These are phyloP conservation scores for Aplosporella prunicola DNA, from an alignment of 2,329 filamentous ascomycete genomes.

Conservation along the genomic window DNA sequence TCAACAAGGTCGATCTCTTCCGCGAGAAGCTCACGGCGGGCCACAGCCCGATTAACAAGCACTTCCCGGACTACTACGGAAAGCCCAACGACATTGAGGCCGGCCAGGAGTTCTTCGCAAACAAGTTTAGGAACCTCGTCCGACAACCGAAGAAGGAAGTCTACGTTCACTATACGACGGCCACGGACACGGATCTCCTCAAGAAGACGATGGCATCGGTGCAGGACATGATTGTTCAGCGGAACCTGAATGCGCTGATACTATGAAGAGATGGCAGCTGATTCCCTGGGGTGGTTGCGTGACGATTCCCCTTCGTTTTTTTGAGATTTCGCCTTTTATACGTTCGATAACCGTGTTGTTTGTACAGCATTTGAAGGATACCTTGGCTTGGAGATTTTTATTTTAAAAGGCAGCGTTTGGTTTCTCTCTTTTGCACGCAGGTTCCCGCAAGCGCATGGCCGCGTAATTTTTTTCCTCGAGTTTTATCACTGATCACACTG, in stretches of 20 bases:
- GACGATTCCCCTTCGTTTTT: background rate
- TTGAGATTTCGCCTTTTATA: background rate
- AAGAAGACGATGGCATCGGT: conserved; percentile 46
- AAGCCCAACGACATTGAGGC: conserved; percentile 37
- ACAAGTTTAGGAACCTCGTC: conserved; percentile 43
- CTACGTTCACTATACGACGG: conserved; percentile 45
- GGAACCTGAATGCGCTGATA: conserved; percentile 42
- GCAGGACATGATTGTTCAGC: conserved; percentile 46
- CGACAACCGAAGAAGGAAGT: conserved; percentile 42
- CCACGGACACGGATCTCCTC: conserved; percentile 47
- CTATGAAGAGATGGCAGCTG: conserved; percentile 13
- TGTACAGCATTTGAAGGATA: conserved; percentile 12
- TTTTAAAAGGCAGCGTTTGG: no score
- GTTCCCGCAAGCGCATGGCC: conserved; percentile 7
- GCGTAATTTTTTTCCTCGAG: conserved; percentile 9
- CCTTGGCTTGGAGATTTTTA: conserved; percentile 11
- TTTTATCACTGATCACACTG: no score
- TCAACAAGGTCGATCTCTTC: conserved; percentile 47
- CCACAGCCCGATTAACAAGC: conserved; percentile 37
- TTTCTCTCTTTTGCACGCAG: no score
- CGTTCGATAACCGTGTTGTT: conserved; percentile 2
- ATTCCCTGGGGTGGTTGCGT: background rate
- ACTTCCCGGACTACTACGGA: conserved; percentile 42
- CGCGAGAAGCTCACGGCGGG: conserved; percentile 39
- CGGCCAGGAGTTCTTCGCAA: conserved; percentile 41